Conservation (phyloP, 345 rosid genomes). For the Excoecaria cochinchinensis region DNA sequence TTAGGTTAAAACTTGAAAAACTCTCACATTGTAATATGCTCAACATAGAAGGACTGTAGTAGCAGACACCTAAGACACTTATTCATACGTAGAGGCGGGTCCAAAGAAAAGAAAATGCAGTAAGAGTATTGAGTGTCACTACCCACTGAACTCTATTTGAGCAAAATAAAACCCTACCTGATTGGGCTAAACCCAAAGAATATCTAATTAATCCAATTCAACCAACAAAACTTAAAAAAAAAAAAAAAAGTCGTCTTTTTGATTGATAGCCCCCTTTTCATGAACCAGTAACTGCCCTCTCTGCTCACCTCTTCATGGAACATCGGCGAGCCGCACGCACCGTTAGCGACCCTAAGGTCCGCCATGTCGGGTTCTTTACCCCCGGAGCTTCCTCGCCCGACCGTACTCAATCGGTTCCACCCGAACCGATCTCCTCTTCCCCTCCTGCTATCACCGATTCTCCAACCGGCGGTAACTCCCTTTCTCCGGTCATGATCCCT, state of each 20-base stretch:
- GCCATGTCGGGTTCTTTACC: constrained; percentile 85
- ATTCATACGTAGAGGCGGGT: too few relatives aligned
- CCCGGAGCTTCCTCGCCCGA: constrained; percentile 45
- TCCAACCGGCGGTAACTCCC: constrained; percentile 48
- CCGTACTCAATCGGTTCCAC: constrained; percentile 37
- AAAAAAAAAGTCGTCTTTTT: neutral
- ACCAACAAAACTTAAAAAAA: too few relatives aligned
- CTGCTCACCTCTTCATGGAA: constrained; percentile 45
- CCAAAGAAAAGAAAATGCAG: too few relatives aligned
- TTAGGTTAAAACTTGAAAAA: too few relatives aligned
- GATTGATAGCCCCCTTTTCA: neutral
- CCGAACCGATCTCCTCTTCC: constrained; percentile 30
- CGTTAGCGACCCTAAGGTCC: constrained; percentile 79
- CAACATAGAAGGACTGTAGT: too few relatives aligned
- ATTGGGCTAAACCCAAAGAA: too few relatives aligned
- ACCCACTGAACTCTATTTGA: too few relatives aligned
- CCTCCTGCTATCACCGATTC: constrained; percentile 39
- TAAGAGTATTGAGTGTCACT: too few relatives aligned
- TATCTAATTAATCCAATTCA: too few relatives aligned
- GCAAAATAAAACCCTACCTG: too few relatives aligned
- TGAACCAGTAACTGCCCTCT: neutral
- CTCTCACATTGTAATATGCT: too few relatives aligned
- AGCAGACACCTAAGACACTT: too few relatives aligned
- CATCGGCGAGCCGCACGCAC: constrained; percentile 71
- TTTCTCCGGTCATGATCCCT: constrained; percentile 86